Conservation (phyloP, 2,329 filamentous ascomycete genomes). For the Curvularia eragrostidis region DNA sequence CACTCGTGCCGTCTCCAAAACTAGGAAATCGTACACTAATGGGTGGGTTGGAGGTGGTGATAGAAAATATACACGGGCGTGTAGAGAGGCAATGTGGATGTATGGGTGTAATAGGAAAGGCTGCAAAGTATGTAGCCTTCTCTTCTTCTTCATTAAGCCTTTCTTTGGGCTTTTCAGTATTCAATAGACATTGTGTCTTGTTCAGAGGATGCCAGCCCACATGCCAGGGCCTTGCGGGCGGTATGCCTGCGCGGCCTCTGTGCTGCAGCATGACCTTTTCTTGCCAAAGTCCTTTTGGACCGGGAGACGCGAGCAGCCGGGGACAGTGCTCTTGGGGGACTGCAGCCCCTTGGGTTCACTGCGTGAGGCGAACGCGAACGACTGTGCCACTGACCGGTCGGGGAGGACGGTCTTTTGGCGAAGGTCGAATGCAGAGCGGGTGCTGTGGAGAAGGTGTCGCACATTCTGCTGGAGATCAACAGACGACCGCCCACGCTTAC, state of each 20-base stretch:
- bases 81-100: slow-evolving; percentile 18
- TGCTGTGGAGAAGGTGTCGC: slow-evolving; percentile 63
- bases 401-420: slow-evolving; percentile 44
- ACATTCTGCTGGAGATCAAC: slow-evolving; percentile 72
- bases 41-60: slow-evolving; percentile 15
- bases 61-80: slow-evolving; percentile 31
- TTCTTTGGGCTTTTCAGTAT: slow-evolving; percentile 26
- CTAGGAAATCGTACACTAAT: slow-evolving; percentile 20
- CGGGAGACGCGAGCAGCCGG: slow-evolving; percentile 52
- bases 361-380: slow-evolving; percentile 38
- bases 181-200: slow-evolving; percentile 14
- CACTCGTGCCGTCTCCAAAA: slow-evolving; percentile 3
- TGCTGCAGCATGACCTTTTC: slow-evolving; percentile 72
- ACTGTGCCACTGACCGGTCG: slow-evolving; percentile 46
- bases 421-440: slow-evolving; percentile 50
- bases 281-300: slow-evolving; percentile 58
- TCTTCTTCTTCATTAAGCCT: slow-evolving; percentile 27
- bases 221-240: slow-evolving; percentile 66
- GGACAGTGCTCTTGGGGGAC: slow-evolving; percentile 49
- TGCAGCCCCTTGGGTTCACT: slow-evolving; percentile 48
- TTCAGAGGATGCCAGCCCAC: slow-evolving; percentile 68
- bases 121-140: slow-evolving; percentile 11
- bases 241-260: slow-evolving; percentile 62
- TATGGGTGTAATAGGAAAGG: slow-evolving; percentile 9
- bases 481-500: slow-evolving; percentile 68